phyloP scores from a whole-genome alignment of 805 yeast genomes.

The Candida argentea region DNA sequence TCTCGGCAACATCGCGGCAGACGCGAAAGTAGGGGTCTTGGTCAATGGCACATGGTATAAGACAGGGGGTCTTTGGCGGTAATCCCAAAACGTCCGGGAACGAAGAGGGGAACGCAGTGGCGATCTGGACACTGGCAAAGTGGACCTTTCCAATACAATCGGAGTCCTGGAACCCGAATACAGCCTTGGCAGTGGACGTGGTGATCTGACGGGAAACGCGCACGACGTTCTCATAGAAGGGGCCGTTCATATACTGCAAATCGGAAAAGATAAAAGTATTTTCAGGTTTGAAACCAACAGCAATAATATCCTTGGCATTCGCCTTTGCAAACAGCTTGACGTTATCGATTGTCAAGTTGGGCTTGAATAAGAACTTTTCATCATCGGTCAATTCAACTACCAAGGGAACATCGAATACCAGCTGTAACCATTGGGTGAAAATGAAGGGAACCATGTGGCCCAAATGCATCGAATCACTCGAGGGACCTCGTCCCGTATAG shows the following conservation, averaged over 20 bases:
- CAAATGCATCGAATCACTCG: conserved; percentile 87
- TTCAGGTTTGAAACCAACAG: conserved; percentile 89
- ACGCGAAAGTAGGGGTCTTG: conserved; percentile 98
- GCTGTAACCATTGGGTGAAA: conserved; percentile 97
- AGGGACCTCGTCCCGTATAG: conserved; percentile 97
- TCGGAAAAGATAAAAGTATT: conserved; percentile 95
- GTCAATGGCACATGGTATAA: conserved; percentile 98
- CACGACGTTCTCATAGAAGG: conserved; percentile 89
- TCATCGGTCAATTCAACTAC: conserved; percentile 94
- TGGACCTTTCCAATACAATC: conserved; percentile 93
- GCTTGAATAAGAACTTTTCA: conserved; percentile 93
- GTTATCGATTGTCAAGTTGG: conserved; percentile 76
- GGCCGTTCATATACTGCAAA: conserved; percentile 85
- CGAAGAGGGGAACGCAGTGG: conserved; percentile 91
- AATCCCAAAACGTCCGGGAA: conserved; percentile 88
- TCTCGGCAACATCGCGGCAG: conserved; percentile 94
- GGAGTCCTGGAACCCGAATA: conserved; percentile 90
- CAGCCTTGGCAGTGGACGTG: conserved; percentile 93
- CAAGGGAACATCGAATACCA: conserved; percentile 91
- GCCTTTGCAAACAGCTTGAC: conserved; percentile 72
- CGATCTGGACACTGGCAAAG: conserved; percentile 93
- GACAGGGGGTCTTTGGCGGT: conserved; percentile 85
- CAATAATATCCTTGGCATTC: conserved; percentile 86
- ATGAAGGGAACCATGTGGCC: conserved; percentile 95
- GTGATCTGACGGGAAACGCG: conserved; percentile 90